Evolutionary conservation across 352 stramenopile genomes (phyloP).

Genomic region (Phytophthora foliorum): DNA sequence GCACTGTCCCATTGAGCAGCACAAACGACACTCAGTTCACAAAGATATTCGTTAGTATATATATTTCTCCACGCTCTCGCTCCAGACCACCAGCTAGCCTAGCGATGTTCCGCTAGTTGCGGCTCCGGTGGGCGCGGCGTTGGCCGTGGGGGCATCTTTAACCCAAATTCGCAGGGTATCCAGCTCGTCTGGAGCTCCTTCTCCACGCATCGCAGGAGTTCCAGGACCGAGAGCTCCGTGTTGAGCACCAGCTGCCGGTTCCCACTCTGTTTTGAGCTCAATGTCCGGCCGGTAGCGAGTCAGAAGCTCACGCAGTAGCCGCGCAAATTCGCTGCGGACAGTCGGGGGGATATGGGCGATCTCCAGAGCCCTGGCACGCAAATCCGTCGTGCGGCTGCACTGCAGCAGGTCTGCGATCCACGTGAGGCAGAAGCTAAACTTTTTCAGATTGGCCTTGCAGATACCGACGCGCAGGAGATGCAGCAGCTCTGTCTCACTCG

Average conservation of each 20-base stretch:
- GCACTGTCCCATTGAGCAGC: conserved; percentile 1
- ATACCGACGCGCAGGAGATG: conserved; percentile 73
- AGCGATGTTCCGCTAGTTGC: conserved; percentile 22
- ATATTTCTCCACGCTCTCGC: conserved; percentile 12
- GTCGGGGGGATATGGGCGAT: conserved; percentile 77
- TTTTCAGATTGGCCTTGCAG: conserved; percentile 86
- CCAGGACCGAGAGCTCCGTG: conserved; percentile 24
- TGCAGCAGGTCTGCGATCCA: conserved; percentile 82
- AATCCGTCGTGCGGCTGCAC: conserved; percentile 67
- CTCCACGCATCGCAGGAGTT: conserved; percentile 22
- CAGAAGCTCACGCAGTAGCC: conserved; percentile 66
- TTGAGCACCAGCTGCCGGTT: conserved; percentile 50
- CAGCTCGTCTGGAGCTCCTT: conserved; percentile 45
- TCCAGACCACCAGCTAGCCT: conserved; percentile 18
- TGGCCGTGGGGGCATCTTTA: conserved; percentile 49
- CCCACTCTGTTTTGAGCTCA: conserved; percentile 78
- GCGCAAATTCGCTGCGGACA: conserved; percentile 76
- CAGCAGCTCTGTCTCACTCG: conserved; percentile 63
- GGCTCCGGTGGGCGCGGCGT: conserved; percentile 8
- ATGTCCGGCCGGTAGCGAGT: conserved; percentile 68
- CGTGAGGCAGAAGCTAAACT: conserved; percentile 85
- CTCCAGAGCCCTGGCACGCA: conserved; percentile 73
- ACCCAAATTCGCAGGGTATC: conserved; percentile 81
- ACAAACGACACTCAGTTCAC: conserved; percentile 7
- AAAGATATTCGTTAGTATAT: conserved; percentile 27